Evolutionary conservation across 257 asterid species (phyloP).

Genomic region (Penstemon eatonii): DNA sequence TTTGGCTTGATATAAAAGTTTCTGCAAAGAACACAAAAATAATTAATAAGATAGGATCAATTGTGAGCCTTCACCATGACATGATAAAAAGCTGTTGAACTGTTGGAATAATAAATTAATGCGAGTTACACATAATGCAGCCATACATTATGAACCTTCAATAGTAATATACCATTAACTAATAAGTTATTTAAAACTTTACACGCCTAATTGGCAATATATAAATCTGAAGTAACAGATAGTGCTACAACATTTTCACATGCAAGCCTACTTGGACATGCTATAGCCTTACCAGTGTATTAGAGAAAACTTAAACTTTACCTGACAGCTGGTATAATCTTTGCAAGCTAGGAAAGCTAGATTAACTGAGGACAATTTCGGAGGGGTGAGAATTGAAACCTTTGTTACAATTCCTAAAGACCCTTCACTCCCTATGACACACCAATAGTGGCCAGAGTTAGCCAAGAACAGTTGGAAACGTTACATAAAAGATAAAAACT

Average conservation of each 20-base stretch:
- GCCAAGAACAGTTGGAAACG: conserved; percentile 24
- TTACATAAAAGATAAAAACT: conserved; percentile 23
- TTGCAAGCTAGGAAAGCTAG: conserved; percentile 89
- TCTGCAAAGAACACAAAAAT: conserved; percentile 46
- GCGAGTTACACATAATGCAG: conserved; percentile 1
- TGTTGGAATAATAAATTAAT: neutral
- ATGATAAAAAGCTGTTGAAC: neutral
- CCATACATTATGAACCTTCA: conserved; percentile 14
- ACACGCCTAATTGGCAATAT: neutral
- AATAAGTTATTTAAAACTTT: conserved; percentile 1
- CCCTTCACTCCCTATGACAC: conserved; percentile 88
- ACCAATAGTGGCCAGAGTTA: conserved; percentile 27
- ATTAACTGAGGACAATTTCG: conserved; percentile 83
- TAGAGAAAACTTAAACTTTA: conserved; percentile 34
- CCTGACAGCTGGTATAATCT: conserved; percentile 95
- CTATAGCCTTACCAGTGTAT: conserved; percentile 16
- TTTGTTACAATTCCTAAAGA: conserved; percentile 91
- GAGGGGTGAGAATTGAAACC: conserved; percentile 94
- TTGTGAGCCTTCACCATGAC: conserved; percentile 21
- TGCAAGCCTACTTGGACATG: conserved; percentile 8
- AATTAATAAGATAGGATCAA: conserved; percentile 25
- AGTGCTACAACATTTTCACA: conserved; percentile 20
- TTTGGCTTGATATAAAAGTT: conserved; percentile 79
- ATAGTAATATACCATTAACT: neutral
- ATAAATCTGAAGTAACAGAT: neutral